A percentile compares a stretch with the other conserved stretches of the same genome.
phyloP scores from a whole-genome alignment of 2,329 filamentous ascomycete species.

The Biscogniauxia mediterranea region DNA sequence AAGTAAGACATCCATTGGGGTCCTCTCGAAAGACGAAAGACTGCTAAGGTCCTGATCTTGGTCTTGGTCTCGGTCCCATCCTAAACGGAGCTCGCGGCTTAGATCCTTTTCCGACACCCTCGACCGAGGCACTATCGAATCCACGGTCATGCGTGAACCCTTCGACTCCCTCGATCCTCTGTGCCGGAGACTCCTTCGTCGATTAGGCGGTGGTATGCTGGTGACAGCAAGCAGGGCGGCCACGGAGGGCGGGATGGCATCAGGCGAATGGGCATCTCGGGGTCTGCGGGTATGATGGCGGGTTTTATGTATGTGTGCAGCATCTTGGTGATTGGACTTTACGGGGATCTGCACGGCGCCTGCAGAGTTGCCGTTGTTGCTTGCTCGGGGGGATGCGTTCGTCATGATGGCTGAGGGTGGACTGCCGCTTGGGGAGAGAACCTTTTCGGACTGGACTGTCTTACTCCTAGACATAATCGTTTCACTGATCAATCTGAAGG shows the following conservation, averaged over 20 bases:
- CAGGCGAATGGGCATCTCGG: constrained; percentile 48
- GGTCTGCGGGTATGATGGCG: constrained; percentile 38
- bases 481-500: constrained; percentile 21
- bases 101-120: constrained; percentile 59
- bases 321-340: constrained; percentile 40
- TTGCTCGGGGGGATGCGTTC: constrained; percentile 34
- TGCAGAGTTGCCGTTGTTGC: constrained; percentile 35
- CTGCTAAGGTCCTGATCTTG: constrained; percentile 12
- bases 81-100: constrained; percentile 36
- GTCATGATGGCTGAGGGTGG: constrained; percentile 32
- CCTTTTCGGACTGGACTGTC: constrained; percentile 22
- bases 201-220: constrained; percentile 53
- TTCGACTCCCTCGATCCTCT: constrained; percentile 22
- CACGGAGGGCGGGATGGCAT: constrained; percentile 57
- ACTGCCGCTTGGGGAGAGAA: constrained; percentile 25
- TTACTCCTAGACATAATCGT: constrained; percentile 28
- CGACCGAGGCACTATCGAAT: constrained; percentile 54
- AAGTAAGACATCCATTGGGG: constrained; percentile 58
- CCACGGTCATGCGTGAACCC: constrained; percentile 48
- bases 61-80: constrained; percentile 7
- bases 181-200: constrained; percentile 34
- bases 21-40: constrained; percentile 46
- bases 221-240: constrained; percentile 62
- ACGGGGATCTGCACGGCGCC: constrained; percentile 56
- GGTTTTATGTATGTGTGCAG: constrained; percentile 33